A percentile compares a stretch with the other conserved stretches of the same genome.
Conservation (phyloP, 225 moss, liverwort and hornwort species). For the Anthoceros angustus region DNA sequence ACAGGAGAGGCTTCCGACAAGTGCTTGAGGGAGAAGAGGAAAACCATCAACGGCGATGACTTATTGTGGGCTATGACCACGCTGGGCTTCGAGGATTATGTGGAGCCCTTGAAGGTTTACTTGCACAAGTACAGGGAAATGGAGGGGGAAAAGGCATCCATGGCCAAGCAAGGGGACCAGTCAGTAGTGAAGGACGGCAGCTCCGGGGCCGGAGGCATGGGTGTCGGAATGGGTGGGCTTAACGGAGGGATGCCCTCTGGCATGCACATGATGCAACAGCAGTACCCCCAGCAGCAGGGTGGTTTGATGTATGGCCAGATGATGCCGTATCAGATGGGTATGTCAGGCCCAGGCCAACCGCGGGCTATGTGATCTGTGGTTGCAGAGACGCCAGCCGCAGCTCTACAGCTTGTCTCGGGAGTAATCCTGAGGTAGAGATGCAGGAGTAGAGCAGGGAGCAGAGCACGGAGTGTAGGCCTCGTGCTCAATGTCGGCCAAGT, state of each 20-base stretch:
- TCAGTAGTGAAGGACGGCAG: constrained; percentile 47
- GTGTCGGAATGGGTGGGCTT: constrained; percentile 25
- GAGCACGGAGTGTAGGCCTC: too few species aligned
- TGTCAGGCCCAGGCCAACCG: constrained; percentile 1
- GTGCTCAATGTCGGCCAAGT: too few species aligned
- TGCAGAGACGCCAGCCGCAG: too few species aligned
- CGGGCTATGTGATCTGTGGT: background rate
- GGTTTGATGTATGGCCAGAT: constrained; percentile 1
- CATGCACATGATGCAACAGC: constrained; percentile 5
- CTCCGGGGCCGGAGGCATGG: constrained; percentile 22
- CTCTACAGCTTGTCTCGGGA: too few species aligned
- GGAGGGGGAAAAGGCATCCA: constrained; percentile 85
- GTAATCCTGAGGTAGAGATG: too few species aligned
- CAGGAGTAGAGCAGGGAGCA: too few species aligned
- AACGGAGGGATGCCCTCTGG: constrained; percentile 24
- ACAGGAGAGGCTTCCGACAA: constrained; percentile 87
- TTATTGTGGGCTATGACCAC: constrained; percentile 88
- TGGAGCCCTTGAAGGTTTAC: constrained; percentile 73
- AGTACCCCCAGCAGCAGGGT: constrained; percentile 1
- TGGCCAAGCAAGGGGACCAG: constrained; percentile 76
- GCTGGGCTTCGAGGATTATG: constrained; percentile 77
- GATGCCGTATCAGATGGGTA: constrained; percentile 1
- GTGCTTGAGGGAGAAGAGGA: constrained; percentile 83
- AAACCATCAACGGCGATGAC: constrained; percentile 82
- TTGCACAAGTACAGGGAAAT: constrained; percentile 80